Conservation (phyloP, 2,329 filamentous ascomycete species). For the Hypomyces rosellus region DNA sequence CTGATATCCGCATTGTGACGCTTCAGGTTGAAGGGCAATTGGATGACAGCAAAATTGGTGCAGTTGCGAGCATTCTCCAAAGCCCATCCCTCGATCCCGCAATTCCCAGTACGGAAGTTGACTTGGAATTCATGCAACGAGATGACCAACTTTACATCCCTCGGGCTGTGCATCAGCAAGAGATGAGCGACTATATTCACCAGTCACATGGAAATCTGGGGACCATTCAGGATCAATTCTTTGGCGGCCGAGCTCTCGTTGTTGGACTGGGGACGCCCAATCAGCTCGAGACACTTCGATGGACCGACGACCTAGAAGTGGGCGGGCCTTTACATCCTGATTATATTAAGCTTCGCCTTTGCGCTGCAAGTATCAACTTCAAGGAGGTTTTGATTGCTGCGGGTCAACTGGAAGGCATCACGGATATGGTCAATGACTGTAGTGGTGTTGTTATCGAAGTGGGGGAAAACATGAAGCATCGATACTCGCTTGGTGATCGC, state of each 20-base stretch:
- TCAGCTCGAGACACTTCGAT: slow-evolving; percentile 15
- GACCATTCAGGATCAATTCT: slow-evolving; percentile 3
- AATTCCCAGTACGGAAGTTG: slow-evolving; percentile 7
- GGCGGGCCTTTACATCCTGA: slow-evolving; percentile 11
- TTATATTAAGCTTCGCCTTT: slow-evolving; percentile 11
- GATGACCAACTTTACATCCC: slow-evolving; percentile 15
- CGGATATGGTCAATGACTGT: slow-evolving; percentile 26
- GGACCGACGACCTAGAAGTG: slow-evolving; percentile 12
- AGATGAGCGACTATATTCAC: slow-evolving; percentile 6
- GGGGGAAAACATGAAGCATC: slow-evolving; percentile 18
- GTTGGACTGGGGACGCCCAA: slow-evolving; percentile 14
- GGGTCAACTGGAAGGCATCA: slow-evolving; percentile 24
- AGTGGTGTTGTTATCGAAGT: slow-evolving; percentile 26
- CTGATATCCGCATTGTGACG: too few relatives aligned
- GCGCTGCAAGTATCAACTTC: slow-evolving; percentile 27
- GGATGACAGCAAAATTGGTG: too few relatives aligned
- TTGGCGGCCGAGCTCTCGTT: slow-evolving; percentile 4
- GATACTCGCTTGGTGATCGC: slow-evolving; percentile 16
- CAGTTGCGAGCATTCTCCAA: slow-evolving; percentile 5
- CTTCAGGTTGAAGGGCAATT: too few relatives aligned
- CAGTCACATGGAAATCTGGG: not conserved
- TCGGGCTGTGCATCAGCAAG: slow-evolving; percentile 9
- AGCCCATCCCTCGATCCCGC: slow-evolving; percentile 4
- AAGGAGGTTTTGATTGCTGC: slow-evolving; percentile 30
- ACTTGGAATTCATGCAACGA: slow-evolving; percentile 13